Evolutionary conservation across 306 rosid species (phyloP), one percentile per base, ranked within the genome.

Genomic region (Lablab purpureus): DNA sequence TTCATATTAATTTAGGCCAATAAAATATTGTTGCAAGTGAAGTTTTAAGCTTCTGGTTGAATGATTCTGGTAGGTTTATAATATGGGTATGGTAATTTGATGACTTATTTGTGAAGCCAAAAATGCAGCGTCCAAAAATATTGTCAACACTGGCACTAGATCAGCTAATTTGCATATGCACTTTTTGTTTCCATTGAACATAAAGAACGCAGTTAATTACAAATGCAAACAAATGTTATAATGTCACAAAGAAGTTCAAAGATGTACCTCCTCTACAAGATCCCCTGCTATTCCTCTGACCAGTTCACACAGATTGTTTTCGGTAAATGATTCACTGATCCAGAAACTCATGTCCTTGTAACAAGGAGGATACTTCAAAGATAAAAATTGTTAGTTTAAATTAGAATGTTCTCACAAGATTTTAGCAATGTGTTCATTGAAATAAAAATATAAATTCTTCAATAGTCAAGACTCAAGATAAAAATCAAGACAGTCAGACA

Each of bases 281-380:
- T 96, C 99, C 76, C 99, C 99, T 0, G 97, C 94, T 74, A 91
- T 82, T 64, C 89, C 94, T 89, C 99, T 90, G 56, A 96, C 99
- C 83, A 96, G 86, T 88, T 96, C 99, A 79, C 99, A 96, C 45
- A 96, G 88, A 86, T 96, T 96, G 82, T 96, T 96, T 83, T 96
- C 99, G 6, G 98, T 91, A 85, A 89, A 91, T 59, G 94, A 77
- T 69, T 95, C 98, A 78, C 54, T 90, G 87, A 91, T 91, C 99
- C 99, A 95, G 79, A 95, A 95, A 82, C 99, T 95, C 56, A 93
- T 85, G 75, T 95, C 99, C 84, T 95, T 95, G 89, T 86, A 95
- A 86, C 99, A 95, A 27, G 99, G 99, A 60, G 99, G 98, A 85
- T 75, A 95, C 99, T 92, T 94, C 70, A 68, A 77, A 54, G 73